These are phyloP conservation scores for Neobulgaria alba DNA, from an alignment of 2,329 filamentous ascomycete species.

Conservation along the genomic window DNA sequence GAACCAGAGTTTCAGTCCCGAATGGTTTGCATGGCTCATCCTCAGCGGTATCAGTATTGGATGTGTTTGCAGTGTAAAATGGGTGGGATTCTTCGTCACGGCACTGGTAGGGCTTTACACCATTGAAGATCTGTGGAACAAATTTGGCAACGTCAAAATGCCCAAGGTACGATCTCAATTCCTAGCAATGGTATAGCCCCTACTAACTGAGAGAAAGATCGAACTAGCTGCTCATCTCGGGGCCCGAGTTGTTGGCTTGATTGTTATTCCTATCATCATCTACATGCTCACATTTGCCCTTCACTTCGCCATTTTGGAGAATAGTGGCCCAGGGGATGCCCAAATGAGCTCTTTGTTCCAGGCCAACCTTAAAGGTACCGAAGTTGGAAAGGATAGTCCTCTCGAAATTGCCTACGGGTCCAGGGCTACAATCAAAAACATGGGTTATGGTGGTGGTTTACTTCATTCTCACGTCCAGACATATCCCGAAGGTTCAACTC, in stretches of 20 bases:
- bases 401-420: conserved; percentile 88
- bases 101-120: conserved; percentile 94
- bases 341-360: conserved; percentile 99
- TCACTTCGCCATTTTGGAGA: conserved; percentile 89
- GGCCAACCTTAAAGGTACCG: conserved; percentile 86
- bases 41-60: conserved; percentile 93
- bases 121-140: conserved; percentile 92
- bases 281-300: conserved; percentile 95
- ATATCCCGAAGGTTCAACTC: conserved; percentile 83
- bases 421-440: conserved; percentile 90
- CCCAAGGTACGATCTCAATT: conserved; percentile 48
- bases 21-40: conserved; percentile 94
- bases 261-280: conserved; percentile 78
- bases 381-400: conserved; percentile 90
- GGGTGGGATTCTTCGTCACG: conserved; percentile 93
- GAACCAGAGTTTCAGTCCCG: conserved; percentile 73
- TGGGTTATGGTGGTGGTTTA: conserved; percentile 95
- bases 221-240: conserved; percentile 70
- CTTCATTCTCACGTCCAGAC: conserved; percentile 96
- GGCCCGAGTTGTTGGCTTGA: conserved; percentile 77
- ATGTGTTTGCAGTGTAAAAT: conserved; percentile 97
- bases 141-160: conserved; percentile 92
- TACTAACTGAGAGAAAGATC: conserved; percentile 30
- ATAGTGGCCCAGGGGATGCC: conserved; percentile 92
- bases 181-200: neutral